Evolutionary conservation across 2,329 filamentous ascomycete genomes (phyloP).

Genomic region (Sporothrix mexicana): DNA sequence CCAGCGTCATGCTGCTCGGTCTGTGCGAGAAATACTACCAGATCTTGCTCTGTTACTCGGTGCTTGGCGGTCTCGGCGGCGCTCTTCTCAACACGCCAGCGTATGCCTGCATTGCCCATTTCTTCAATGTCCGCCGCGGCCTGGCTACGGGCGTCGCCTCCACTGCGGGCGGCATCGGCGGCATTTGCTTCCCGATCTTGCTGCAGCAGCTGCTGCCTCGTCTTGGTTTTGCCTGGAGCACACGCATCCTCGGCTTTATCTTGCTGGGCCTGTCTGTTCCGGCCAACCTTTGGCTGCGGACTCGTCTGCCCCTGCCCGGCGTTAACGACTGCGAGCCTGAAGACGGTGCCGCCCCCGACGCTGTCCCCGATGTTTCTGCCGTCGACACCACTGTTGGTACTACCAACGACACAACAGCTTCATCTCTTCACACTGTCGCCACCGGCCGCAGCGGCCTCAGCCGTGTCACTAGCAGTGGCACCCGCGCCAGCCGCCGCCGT

Average conservation of each 20-base stretch:
- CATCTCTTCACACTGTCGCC: conserved; percentile 60
- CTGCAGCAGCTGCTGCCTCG: conserved; percentile 53
- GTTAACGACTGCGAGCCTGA: conserved; percentile 47
- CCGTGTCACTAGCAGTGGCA: background rate
- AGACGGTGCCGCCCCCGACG: conserved; percentile 35
- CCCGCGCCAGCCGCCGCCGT: conserved; percentile 21
- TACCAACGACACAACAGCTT: background rate
- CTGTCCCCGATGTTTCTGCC: conserved; percentile 35
- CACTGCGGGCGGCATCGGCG: conserved; percentile 71
- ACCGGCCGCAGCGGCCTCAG: conserved; percentile 37
- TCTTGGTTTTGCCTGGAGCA: conserved; percentile 57
- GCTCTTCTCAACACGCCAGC: conserved; percentile 80
- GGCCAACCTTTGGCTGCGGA: conserved; percentile 55
- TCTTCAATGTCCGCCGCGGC: conserved; percentile 73
- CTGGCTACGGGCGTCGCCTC: conserved; percentile 83
- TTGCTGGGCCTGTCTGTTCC: conserved; percentile 55
- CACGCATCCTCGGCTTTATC: conserved; percentile 58
- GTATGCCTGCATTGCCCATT: conserved; percentile 77
- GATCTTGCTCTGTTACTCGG: conserved; percentile 77
- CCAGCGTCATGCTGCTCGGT: conserved; percentile 70
- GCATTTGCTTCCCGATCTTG: conserved; percentile 65
- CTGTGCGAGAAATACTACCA: conserved; percentile 77
- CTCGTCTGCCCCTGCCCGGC: conserved; percentile 57
- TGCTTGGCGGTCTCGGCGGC: conserved; percentile 74
- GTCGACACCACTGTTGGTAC: background rate